Conservation (phyloP, 1,284 basidiomycete genomes). For the Xerocomus subilludens region DNA sequence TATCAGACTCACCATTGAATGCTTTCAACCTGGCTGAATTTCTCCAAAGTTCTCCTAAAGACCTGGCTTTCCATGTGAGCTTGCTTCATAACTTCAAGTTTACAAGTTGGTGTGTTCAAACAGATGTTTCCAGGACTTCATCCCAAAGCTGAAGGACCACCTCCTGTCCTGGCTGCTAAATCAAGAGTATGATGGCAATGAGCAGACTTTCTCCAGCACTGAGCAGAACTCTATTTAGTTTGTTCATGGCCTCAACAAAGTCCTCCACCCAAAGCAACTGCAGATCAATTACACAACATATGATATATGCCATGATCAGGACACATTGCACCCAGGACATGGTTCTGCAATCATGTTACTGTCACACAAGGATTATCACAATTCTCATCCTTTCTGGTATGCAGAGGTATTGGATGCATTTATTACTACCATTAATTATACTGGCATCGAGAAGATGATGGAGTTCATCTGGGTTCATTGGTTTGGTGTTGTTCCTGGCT, state of each 20-base stretch:
- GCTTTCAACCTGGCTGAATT: slow-evolving; percentile 25
- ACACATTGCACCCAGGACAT: slow-evolving; percentile 41
- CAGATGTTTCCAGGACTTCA: slow-evolving; percentile 13
- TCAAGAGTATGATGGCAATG: slow-evolving; percentile 21
- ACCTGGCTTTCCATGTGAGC: slow-evolving; percentile 27
- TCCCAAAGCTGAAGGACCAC: slow-evolving; percentile 12
- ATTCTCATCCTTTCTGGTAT: slow-evolving; percentile 47
- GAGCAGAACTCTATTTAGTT: neutral
- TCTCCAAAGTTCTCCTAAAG: slow-evolving; percentile 11
- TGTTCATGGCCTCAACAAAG: no score
- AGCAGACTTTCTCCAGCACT: neutral
- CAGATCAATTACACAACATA: slow-evolving; percentile 53
- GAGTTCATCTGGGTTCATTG: no score
- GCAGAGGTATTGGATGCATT: slow-evolving; percentile 33
- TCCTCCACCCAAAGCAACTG: no score
- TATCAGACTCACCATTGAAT: slow-evolving; percentile 9
- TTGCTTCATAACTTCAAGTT: no score
- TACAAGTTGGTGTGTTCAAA: no score
- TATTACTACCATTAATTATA: no score
- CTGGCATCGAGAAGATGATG: no score
- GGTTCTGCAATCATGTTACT: slow-evolving; percentile 27
- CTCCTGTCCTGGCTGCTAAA: neutral
- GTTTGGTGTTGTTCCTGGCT: no score
- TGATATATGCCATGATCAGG: slow-evolving; percentile 30
- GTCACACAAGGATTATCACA: slow-evolving; percentile 18